Base-by-base conservation (phyloP, 2,329 filamentous ascomycete genomes). In the Aspergillus thermomutatus region DNA sequence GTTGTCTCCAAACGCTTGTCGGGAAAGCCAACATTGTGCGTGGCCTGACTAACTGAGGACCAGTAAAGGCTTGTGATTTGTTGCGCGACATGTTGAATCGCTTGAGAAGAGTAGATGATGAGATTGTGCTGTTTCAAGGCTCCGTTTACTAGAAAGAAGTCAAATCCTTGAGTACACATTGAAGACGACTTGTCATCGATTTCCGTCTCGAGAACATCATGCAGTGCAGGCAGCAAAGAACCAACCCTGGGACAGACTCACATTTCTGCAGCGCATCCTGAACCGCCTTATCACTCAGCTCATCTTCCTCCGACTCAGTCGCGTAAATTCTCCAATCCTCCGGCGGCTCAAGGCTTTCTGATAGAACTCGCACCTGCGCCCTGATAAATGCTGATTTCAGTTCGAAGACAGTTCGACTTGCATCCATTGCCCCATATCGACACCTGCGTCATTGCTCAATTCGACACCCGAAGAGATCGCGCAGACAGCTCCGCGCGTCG, bases 31-130 rank as follows among this genome's bases (percentile, higher is more conserved):
- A 60, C 60, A 34, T 56, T 66, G 17, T 64, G 66, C 8, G 65
- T 60, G 19, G 72, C 73, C 23, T 72, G 73, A 14, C 70, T 75
- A 31, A 79, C 76, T 0, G 77, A 70, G n/a, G 78, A 73, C 81
- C 81, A 83, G 65, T 84, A 83, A 26, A 83, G 67, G 25, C 72
- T 75, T 63, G 83, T 78, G 59, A 84, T 82, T 65, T 84, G 81
- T 59, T 82, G 78, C 21, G 81, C 80, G 52, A 83, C 75, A 70
- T 83, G 80, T 50, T 82, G 79, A 52, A 80, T 79, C 41, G 82
- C 81, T 62, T 83, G 79, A 0, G 77, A 76, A 48, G 79, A 79
- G 71, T 83, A 84, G 43, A 81, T 78, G 54, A 78, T 71, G 49
- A 80, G 80, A 60, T 78, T 79, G 67, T 84, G 82, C 45, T 81